phyloP scores from a whole-genome alignment of 179 eudicot species.

The Pouteria campechiana region DNA sequence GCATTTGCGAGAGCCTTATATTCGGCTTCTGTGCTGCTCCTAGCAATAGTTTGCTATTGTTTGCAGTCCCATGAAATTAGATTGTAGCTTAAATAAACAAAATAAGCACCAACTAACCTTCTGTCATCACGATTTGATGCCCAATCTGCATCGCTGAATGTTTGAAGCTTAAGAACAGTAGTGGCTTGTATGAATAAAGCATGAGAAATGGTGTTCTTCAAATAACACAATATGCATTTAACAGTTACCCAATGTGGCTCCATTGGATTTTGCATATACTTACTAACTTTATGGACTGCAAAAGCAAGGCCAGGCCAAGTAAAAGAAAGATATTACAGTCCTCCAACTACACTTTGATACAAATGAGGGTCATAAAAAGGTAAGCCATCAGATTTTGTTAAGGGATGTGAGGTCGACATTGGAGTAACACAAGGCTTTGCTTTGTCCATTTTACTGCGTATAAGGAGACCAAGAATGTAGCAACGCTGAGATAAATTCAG shows the following conservation, averaged over 20 bases:
- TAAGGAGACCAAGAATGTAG: neutral
- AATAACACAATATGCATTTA: no score
- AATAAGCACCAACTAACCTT: neutral
- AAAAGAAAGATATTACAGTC: no score
- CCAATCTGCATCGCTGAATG: neutral
- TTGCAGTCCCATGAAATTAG: neutral
- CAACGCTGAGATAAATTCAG: no score
- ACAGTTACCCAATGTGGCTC: no score
- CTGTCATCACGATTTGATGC: neutral
- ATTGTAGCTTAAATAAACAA: neutral
- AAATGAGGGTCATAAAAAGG: neutral
- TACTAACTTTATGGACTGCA: no score
- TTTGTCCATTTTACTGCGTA: neutral
- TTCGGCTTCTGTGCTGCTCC: neutral
- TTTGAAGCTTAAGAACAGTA: no score
- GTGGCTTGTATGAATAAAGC: no score
- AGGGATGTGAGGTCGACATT: no score
- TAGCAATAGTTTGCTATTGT: neutral
- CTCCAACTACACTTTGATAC: neutral
- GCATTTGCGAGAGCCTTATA: neutral
- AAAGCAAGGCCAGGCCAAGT: no score
- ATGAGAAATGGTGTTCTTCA: no score
- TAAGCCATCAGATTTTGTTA: neutral
- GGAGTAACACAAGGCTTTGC: neutral
- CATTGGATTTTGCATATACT: no score